Conservation (phyloP, 2,329 filamentous ascomycete species). For the Fusarium falciforme region DNA sequence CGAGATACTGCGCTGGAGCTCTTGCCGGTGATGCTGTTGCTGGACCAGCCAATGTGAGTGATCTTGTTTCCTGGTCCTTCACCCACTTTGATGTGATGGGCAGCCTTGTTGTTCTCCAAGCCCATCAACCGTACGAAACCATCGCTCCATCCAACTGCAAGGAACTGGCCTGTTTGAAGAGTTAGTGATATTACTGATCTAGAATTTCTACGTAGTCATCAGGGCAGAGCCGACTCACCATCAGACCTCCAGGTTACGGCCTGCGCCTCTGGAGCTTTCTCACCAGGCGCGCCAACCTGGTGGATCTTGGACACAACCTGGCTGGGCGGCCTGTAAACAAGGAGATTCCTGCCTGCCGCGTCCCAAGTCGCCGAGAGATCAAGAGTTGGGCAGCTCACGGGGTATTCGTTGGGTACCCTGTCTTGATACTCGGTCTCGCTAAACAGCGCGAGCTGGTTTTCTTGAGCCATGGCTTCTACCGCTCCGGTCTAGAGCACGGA, state of each 20-base stretch:
- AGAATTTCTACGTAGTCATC: background rate
- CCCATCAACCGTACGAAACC: conserved; percentile 81
- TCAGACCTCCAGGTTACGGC: conserved; percentile 75
- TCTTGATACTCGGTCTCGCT: conserved; percentile 69
- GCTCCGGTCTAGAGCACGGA: conserved; percentile 1
- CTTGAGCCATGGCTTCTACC: conserved; percentile 41
- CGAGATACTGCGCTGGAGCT: conserved; percentile 21
- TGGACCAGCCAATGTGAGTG: conserved; percentile 66
- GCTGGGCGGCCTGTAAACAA: conserved; percentile 82
- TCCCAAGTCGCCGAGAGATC: conserved; percentile 82
- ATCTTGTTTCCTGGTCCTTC: conserved; percentile 57
- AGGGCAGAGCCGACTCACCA: conserved; percentile 60
- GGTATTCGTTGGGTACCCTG: conserved; percentile 65
- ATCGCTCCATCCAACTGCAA: conserved; percentile 88
- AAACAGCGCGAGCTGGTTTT: conserved; percentile 57
- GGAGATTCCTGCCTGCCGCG: conserved; percentile 73
- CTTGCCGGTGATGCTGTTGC: conserved; percentile 54
- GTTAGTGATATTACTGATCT: background rate
- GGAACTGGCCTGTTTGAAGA: conserved; percentile 69
- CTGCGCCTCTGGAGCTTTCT: conserved; percentile 56
- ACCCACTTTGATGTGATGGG: conserved; percentile 74
- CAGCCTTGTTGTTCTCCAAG: conserved; percentile 82
- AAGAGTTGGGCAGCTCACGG: conserved; percentile 85
- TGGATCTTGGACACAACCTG: conserved; percentile 70
- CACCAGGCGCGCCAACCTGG: conserved; percentile 55